Conservation (phyloP, 2,329 filamentous ascomycete species). For the Diplodia scrobiculata region DNA sequence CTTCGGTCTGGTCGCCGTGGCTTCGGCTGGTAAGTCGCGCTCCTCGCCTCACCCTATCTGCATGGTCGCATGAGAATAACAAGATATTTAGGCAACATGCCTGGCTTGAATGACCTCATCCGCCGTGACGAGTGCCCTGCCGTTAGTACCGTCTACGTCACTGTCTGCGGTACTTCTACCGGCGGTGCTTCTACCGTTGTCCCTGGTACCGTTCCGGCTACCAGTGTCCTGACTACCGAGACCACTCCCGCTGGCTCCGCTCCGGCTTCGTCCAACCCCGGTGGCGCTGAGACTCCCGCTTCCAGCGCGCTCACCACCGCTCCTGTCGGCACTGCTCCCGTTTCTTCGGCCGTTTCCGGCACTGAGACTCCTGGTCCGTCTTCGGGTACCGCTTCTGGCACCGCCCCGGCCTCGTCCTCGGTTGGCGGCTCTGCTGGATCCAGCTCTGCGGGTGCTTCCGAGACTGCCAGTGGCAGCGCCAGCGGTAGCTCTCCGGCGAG, state of each 20-base stretch:
- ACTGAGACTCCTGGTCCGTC: constrained; percentile 10
- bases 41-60: not conserved
- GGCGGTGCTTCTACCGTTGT: constrained; percentile 1
- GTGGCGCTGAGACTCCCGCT: constrained; percentile 4
- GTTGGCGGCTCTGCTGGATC: constrained; percentile 3
- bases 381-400: constrained; percentile 7
- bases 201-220: not conserved
- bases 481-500: constrained; percentile 4
- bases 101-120: constrained; percentile 22
- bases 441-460: not conserved
- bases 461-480: not conserved
- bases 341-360: not conserved
- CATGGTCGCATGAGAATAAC: not conserved
- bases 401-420: constrained; percentile 12
- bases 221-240: not conserved
- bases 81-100: constrained; percentile 14
- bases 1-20: constrained; percentile 17
- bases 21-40: constrained; percentile 16
- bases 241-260: constrained; percentile 5
- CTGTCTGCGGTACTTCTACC: not conserved
- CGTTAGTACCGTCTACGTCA: constrained; percentile 16
- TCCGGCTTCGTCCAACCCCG: not conserved
- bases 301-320: not conserved
- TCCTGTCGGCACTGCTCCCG: constrained; percentile 9
- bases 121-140: constrained; percentile 17